Percentiles rank a stretch among this genome's conserved stretches.
These are phyloP conservation scores for peach (Prunus persica) DNA, from an alignment of 306 rosid genomes.

Conservation along the genomic window DNA sequence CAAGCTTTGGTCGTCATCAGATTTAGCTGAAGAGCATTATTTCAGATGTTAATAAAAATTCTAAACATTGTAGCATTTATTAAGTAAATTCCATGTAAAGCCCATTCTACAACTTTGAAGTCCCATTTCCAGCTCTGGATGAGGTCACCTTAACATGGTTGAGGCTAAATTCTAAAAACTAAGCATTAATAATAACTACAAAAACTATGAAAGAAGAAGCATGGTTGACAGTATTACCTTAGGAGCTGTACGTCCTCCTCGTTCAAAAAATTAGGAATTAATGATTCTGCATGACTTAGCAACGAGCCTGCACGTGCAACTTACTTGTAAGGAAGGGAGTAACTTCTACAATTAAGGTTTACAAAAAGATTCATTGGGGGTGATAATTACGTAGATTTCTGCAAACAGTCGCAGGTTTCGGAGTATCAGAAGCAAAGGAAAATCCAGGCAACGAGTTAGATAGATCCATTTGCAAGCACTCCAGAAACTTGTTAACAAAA, in stretches of 20 bases:
- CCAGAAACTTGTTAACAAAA: slow-evolving; percentile 73
- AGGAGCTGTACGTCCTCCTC: slow-evolving; percentile 86
- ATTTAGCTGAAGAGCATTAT: neutral
- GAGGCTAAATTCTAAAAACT: neutral
- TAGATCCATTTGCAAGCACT: slow-evolving; percentile 75
- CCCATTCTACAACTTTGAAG: neutral
- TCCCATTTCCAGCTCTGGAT: neutral
- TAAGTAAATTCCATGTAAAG: neutral
- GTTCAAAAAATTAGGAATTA: slow-evolving; percentile 74
- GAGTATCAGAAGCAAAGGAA: slow-evolving; percentile 57
- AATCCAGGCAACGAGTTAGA: slow-evolving; percentile 60
- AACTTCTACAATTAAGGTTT: slow-evolving; percentile 11
- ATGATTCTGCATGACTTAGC: slow-evolving; percentile 89
- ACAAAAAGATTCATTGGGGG: slow-evolving; percentile 12
- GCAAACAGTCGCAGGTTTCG: slow-evolving; percentile 57
- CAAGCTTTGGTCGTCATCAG: neutral
- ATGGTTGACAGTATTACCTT: slow-evolving; percentile 45
- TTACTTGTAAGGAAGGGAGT: slow-evolving; percentile 30
- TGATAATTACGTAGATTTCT: slow-evolving; percentile 72
- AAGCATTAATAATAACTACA: neutral
- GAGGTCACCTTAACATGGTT: neutral
- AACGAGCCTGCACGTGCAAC: slow-evolving; percentile 69
- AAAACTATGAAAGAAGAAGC: neutral
- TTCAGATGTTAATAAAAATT: neutral
- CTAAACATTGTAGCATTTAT: neutral